Conservation (phyloP, 139 green algal species). For the Micractinium sp. region DNA sequence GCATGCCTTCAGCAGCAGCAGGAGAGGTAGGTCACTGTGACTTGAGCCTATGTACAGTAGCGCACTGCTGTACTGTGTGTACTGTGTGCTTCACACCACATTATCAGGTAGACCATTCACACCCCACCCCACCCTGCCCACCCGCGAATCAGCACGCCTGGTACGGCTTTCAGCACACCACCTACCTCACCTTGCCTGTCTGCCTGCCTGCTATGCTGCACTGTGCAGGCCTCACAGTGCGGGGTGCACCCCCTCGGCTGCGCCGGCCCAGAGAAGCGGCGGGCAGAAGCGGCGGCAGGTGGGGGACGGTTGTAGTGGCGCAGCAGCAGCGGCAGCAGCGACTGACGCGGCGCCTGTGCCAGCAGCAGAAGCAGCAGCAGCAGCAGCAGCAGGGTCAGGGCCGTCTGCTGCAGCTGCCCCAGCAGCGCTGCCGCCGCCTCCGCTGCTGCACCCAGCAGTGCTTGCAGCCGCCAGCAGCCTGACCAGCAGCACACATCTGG, state of each 20-base stretch:
- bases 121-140: too few species aligned
- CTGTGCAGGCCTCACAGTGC: background rate
- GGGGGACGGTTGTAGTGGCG: background rate
- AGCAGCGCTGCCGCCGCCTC: background rate
- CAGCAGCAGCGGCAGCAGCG: too few species aligned
- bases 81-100: too few species aligned
- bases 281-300: constrained; percentile 5
- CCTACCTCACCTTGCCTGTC: too few species aligned
- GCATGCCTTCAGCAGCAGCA: background rate
- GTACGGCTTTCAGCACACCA: too few species aligned
- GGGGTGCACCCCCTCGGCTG: background rate
- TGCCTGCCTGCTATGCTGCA: background rate
- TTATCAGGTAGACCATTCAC: too few species aligned
- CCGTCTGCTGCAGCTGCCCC: background rate
- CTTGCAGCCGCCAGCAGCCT: constrained; percentile 18
- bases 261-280: background rate
- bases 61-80: background rate
- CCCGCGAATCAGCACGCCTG: too few species aligned
- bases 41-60: background rate
- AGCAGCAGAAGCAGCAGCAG: background rate
- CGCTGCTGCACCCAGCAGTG: constrained; percentile 27
- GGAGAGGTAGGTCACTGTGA: background rate
- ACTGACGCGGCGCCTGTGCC: background rate
- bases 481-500: background rate
- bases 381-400: background rate